A percentile compares a stretch with the other conserved stretches of the same genome.
Conservation (phyloP, 768 basidiomycete species). For the Gloeopeniophorella convolvens region DNA sequence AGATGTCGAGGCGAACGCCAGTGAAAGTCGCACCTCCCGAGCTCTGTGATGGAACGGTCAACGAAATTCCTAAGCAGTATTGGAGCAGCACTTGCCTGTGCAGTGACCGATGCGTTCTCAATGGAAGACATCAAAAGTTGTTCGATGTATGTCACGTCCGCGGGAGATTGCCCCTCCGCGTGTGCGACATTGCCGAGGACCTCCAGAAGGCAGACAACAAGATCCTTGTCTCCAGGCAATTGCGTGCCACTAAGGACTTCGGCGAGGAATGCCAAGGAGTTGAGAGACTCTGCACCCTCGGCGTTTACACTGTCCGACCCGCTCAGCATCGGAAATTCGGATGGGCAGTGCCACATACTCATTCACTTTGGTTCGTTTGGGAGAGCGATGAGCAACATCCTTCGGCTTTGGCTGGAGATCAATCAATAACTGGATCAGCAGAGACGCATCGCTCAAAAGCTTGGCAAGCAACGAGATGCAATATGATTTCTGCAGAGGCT, state of each 20-base stretch:
- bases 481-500: neutral
- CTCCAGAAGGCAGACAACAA: slow-evolving; percentile 68
- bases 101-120: slow-evolving; percentile 52
- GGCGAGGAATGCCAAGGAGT: slow-evolving; percentile 49
- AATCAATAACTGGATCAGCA: slow-evolving; percentile 49
- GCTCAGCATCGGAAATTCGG: neutral
- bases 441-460: slow-evolving; percentile 41
- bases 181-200: slow-evolving; percentile 61
- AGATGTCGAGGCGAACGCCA: slow-evolving; percentile 70
- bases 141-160: slow-evolving; percentile 72
- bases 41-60: slow-evolving; percentile 33
- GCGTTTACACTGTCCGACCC: slow-evolving; percentile 2
- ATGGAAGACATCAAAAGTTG: slow-evolving; percentile 82
- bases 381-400: slow-evolving; percentile 40
- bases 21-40: slow-evolving; percentile 45
- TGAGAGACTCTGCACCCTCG: slow-evolving; percentile 8
- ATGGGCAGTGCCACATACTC: slow-evolving; percentile 34
- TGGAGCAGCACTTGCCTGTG: slow-evolving; percentile 39
- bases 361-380: slow-evolving; percentile 59
- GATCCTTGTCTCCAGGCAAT: slow-evolving; percentile 62
- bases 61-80: neutral
- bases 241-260: slow-evolving; percentile 64
- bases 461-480: slow-evolving; percentile 46
- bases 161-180: slow-evolving; percentile 43
- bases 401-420: slow-evolving; percentile 40